A percentile compares a stretch with the other conserved stretches of the same genome.
phyloP scores from a whole-genome alignment of 306 rosid genomes.

The Trichosanthes truncata region DNA sequence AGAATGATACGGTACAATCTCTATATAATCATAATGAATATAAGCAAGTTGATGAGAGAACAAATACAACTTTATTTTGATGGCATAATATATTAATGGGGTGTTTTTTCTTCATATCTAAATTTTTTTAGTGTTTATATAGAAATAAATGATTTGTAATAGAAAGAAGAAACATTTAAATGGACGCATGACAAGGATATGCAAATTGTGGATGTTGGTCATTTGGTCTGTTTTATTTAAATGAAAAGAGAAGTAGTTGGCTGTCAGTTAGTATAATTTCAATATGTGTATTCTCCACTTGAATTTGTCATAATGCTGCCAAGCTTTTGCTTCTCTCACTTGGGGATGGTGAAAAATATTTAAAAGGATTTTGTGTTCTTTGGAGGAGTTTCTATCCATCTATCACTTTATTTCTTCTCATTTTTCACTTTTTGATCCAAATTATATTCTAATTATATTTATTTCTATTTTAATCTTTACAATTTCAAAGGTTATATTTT shows the following conservation, averaged over 20 bases:
- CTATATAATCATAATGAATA: neutral
- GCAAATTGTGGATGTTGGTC: conserved; percentile 3
- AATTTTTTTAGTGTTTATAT: neutral
- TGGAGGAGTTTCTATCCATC: neutral
- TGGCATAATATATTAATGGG: neutral
- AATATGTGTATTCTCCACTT: neutral
- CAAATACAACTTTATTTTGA: neutral
- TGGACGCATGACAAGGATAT: neutral
- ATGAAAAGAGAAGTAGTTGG: neutral
- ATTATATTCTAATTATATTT: too few relatives aligned
- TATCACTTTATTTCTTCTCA: neutral
- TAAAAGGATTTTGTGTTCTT: too few relatives aligned
- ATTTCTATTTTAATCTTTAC: too few relatives aligned
- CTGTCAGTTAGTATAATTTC: neutral
- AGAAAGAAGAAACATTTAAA: neutral
- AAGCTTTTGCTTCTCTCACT: neutral
- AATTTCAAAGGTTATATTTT: too few relatives aligned
- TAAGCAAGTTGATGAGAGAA: conserved; percentile 2
- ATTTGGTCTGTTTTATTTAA: neutral
- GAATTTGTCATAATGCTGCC: neutral
- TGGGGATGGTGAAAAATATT: neutral
- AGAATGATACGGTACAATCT: neutral
- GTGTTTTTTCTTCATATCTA: neutral
- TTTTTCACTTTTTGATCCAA: neutral
- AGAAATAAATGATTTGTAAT: neutral